These are phyloP conservation scores for Graphiopsis chlorocephala DNA, from an alignment of 2,329 filamentous ascomycete genomes.

Conservation along the genomic window DNA sequence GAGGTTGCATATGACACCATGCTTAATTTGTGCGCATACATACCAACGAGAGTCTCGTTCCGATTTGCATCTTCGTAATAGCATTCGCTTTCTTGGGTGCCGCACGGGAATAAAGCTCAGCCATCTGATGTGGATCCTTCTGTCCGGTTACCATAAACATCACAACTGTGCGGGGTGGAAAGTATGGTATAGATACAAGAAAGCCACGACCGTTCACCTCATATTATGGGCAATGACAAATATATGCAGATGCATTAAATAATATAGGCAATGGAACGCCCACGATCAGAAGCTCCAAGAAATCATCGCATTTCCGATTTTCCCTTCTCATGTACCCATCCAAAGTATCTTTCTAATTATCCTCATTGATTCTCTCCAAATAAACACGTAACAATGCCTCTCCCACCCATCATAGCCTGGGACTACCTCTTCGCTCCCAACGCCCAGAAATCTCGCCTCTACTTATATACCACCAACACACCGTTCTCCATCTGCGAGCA, in stretches of 20 bases:
- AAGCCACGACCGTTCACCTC: not conserved
- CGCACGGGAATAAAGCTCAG: not conserved
- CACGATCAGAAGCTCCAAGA: not conserved
- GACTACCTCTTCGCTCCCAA: constrained; percentile 26
- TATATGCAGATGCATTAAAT: not conserved
- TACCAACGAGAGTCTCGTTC: not conserved
- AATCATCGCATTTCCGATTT: not conserved
- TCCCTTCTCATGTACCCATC: not conserved
- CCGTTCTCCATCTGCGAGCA: constrained; percentile 29
- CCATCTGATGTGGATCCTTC: not conserved
- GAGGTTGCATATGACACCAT: not conserved
- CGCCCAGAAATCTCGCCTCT: constrained; percentile 25
- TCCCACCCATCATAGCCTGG: constrained; percentile 17
- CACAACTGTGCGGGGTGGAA: not conserved
- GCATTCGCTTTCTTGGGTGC: not conserved
- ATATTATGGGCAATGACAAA: not conserved
- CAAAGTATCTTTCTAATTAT: not conserved
- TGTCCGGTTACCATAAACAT: not conserved
- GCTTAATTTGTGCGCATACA: not conserved
- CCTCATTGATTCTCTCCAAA: not conserved
- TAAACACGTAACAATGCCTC: not conserved
- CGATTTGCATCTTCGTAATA: not conserved
- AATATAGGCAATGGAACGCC: not conserved
- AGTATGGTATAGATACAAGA: not conserved
- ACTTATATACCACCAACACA: constrained; percentile 21